Evolutionary conservation across 345 rosid genomes (phyloP).

Genomic region (Mallotus nudiflorus): DNA sequence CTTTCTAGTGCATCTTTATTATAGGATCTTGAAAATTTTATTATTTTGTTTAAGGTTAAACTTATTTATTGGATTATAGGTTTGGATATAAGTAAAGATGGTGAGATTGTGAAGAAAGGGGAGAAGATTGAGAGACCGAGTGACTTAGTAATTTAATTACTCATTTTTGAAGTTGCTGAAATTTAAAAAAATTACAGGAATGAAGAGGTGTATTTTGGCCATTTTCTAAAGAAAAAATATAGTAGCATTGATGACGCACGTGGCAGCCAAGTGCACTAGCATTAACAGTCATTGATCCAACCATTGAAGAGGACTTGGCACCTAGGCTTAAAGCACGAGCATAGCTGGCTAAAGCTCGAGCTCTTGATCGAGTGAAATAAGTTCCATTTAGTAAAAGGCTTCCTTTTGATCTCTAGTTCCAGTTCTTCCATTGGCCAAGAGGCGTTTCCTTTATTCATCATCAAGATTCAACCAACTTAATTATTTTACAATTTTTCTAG

Average conservation of each 20-base stretch:
- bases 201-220: slow-evolving; percentile 33
- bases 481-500: slow-evolving; percentile 17
- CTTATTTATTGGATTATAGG: too few relatives aligned
- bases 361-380: slow-evolving; percentile 81
- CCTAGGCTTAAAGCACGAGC: slow-evolving; percentile 94
- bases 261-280: slow-evolving; percentile 78
- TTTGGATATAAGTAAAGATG: too few relatives aligned
- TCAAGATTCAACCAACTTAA: not conserved
- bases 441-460: slow-evolving; percentile 48
- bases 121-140: too few relatives aligned
- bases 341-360: slow-evolving; percentile 73
- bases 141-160: too few relatives aligned
- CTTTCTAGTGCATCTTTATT: too few relatives aligned
- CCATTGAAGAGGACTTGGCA: too few relatives aligned
- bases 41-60: too few relatives aligned
- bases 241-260: slow-evolving; percentile 53
- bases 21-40: too few relatives aligned
- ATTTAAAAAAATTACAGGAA: slow-evolving; percentile 7
- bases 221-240: not conserved
- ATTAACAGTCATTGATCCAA: slow-evolving; percentile 67
- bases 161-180: too few relatives aligned
- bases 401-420: slow-evolving; percentile 97
- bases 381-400: slow-evolving; percentile 84
- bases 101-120: too few relatives aligned
- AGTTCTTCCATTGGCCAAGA: slow-evolving; percentile 50